Evolutionary conservation across 345 rosid species (phyloP).

Genomic region (Melastoma malabathricum): DNA sequence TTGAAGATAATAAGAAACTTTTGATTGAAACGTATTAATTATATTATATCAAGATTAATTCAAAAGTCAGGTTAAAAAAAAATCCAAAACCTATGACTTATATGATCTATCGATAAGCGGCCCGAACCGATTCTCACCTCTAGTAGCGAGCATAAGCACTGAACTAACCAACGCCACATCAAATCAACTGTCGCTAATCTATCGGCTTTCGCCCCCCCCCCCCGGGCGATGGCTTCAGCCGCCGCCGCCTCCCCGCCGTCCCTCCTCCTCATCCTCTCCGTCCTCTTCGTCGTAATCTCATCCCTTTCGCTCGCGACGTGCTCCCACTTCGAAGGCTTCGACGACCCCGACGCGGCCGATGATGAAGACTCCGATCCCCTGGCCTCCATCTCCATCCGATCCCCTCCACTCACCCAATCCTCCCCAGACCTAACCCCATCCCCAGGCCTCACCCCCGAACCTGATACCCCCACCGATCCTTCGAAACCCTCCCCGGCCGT

Average conservation of each 20-base stretch:
- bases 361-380: conserved; percentile 28
- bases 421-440: conserved; percentile 2
- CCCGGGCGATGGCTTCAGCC: not conserved
- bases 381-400: conserved; percentile 29
- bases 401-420: conserved; percentile 55
- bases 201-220: not conserved
- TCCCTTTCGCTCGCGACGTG: conserved; percentile 21
- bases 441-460: conserved; percentile 13
- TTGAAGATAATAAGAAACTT: no score
- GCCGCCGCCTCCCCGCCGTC: conserved; percentile 2
- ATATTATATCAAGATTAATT: no score
- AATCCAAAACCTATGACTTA: no score
- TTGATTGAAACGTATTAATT: no score
- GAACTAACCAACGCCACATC: no score
- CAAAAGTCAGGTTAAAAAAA: no score
- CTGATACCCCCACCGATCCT: conserved; percentile 10
- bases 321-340: conserved; percentile 96
- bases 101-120: no score
- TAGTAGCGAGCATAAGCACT: no score
- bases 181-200: no score
- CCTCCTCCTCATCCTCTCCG: conserved; percentile 13
- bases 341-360: conserved; percentile 44
- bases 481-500: conserved; percentile 5
- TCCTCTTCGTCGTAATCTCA: conserved; percentile 19
- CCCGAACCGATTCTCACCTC: no score